Evolutionary conservation across 805 yeast species (phyloP).

Genomic region (Teunomyces lycoperdinae): DNA sequence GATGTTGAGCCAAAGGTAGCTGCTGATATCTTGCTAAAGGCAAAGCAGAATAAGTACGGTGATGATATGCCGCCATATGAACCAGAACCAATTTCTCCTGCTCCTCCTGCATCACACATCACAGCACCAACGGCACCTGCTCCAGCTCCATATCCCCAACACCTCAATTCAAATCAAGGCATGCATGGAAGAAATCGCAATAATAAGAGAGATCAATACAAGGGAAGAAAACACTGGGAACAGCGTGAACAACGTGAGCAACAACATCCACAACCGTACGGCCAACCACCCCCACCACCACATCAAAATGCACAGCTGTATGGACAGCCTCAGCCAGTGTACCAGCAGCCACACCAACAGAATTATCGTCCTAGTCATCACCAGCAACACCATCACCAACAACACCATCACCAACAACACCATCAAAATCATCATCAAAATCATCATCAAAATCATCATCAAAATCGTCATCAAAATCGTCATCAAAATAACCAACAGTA

Average conservation of each 20-base stretch:
- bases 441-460: conserved; percentile 2
- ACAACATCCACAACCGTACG: not conserved
- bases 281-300: not conserved
- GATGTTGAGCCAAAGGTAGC: conserved; percentile 67
- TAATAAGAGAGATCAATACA: not conserved
- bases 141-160: conserved; percentile 1
- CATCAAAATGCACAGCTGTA: conserved; percentile 1
- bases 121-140: not conserved
- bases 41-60: conserved; percentile 27
- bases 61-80: not conserved
- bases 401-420: conserved; percentile 4
- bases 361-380: not conserved
- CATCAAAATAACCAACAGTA: conserved; percentile 4
- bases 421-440: conserved; percentile 1
- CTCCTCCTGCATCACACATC: not conserved
- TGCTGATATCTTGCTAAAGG: conserved; percentile 50
- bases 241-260: not conserved
- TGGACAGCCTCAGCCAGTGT: conserved; percentile 6
- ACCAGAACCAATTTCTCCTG: not conserved
- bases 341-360: not conserved
- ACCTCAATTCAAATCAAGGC: not conserved
- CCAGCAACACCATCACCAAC: conserved; percentile 4
- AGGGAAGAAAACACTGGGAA: conserved; percentile 1
- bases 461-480: conserved; percentile 4
- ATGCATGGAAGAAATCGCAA: conserved; percentile 1